Evolutionary conservation across 768 basidiomycete genomes (phyloP), one percentile per base, ranked within the genome.

Genomic region (Boletellus emodensis): DNA sequence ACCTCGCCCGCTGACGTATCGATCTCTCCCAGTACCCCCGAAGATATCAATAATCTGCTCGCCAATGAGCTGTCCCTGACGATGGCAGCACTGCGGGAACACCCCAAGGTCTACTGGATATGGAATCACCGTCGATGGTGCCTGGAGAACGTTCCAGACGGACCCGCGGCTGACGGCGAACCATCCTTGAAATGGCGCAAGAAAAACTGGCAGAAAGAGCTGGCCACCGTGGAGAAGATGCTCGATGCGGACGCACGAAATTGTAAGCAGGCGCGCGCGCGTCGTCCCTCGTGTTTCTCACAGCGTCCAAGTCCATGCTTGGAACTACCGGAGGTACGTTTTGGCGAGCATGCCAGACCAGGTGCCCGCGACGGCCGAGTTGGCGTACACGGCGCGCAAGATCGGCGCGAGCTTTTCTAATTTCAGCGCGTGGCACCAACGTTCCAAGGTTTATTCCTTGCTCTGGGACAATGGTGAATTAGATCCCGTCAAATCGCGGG

Each of bases 81-180:
- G 0, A 90, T 85, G 64, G 71, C 75, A 4, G 84, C 87, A 6
- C 78, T 99, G 39, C 87, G 89, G 61, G 74, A 78, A 9, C 83
- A 94, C 62, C 96, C 96, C 13, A 99, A 98, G 65, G 85, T 96
- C 17, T 99, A 99, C 66, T 93, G 90, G 86, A 93, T 98, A 59
- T 99, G 96, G 96, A 97, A 94, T 64, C 94, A 99, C 61, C 83
- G 96, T 35, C 76, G 85, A 59, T 98, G 96, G 96, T 94, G 94
- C 62, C 80, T 99, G 2, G 86, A 88, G 65, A 81, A 86, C 47
- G 80, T 95, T 11, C 94, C 95, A 0, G 74, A 78, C 46, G 87
- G 84, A 1, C 90, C 91, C 0, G 74, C 71, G 26, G 59, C 65
- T 2, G 71, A 72, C 42, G 69, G 66, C 1, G 68, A 65, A 2